Evolutionary conservation across 768 basidiomycete genomes (phyloP).

Genomic region (Termitomyces sp.): DNA sequence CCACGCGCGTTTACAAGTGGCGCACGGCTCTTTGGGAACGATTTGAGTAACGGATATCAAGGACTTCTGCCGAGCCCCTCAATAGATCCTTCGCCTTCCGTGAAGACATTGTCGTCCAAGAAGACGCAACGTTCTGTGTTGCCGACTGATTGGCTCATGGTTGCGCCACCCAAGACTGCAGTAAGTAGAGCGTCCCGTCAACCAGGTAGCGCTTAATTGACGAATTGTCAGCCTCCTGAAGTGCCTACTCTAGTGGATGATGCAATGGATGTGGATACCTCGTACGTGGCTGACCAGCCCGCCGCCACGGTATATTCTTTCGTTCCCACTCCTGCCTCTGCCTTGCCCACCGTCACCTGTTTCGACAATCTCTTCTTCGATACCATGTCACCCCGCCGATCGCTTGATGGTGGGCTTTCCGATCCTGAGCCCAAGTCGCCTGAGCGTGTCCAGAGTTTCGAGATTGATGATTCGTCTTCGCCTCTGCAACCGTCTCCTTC

Average conservation of each 20-base stretch:
- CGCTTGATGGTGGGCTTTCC: constrained; percentile 39
- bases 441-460: constrained; percentile 31
- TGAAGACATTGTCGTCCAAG: constrained; percentile 35
- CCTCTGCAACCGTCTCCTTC: constrained; percentile 48
- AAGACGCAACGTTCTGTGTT: constrained; percentile 56
- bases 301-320: constrained; percentile 21
- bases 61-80: constrained; percentile 24
- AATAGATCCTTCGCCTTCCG: constrained; percentile 22
- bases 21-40: constrained; percentile 66
- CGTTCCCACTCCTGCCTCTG: constrained; percentile 37
- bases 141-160: constrained; percentile 55
- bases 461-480: constrained; percentile 39
- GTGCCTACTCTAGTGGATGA: constrained; percentile 46
- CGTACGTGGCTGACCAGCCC: constrained; percentile 31
- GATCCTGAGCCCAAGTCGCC: constrained; percentile 45
- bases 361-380: constrained; percentile 61
- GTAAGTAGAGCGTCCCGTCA: constrained; percentile 16
- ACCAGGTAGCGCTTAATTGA: neutral
- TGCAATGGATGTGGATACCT: constrained; percentile 79
- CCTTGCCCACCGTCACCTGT: constrained; percentile 44
- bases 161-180: constrained; percentile 17
- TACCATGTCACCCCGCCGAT: constrained; percentile 42
- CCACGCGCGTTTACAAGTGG: constrained; percentile 64
- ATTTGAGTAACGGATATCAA: constrained; percentile 52
- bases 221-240: constrained; percentile 28